Conservation (phyloP, 1,284 basidiomycete genomes). For the Ustilago esculenta region DNA sequence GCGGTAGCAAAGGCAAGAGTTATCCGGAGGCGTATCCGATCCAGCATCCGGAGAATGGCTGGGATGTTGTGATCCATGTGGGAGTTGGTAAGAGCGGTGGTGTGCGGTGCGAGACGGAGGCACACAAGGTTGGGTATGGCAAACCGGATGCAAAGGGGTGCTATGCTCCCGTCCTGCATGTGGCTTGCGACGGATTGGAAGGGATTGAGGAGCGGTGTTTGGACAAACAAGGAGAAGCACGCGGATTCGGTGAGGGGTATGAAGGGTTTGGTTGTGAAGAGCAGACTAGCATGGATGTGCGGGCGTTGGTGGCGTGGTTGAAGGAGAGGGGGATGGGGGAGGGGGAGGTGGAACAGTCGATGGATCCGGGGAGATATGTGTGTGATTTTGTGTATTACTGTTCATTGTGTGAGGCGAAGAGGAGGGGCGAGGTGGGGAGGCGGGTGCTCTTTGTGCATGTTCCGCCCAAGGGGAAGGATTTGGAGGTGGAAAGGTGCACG, state of each 20-base stretch:
- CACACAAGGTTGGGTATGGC: conserved; percentile 38
- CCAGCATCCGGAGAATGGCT: conserved; percentile 6
- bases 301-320: conserved; percentile 17
- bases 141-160: conserved; percentile 19
- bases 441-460: conserved; percentile 42
- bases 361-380: conserved; percentile 43
- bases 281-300: conserved; percentile 12
- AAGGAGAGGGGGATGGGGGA: conserved; percentile 6
- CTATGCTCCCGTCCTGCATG: conserved; percentile 6
- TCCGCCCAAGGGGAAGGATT: conserved; percentile 16
- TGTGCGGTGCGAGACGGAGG: conserved; percentile 39
- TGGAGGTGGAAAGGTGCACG: conserved; percentile 16
- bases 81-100: conserved; percentile 32
- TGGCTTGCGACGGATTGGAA: neutral
- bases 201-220: conserved; percentile 3
- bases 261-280: conserved; percentile 19
- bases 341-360: conserved; percentile 14
- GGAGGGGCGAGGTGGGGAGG: neutral
- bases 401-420: conserved; percentile 31
- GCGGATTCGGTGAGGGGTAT: conserved; percentile 36
- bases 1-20: neutral
- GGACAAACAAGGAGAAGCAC: conserved; percentile 4
- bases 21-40: conserved; percentile 36
- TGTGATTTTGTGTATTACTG: conserved; percentile 50
- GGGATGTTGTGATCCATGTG: conserved; percentile 45